Evolutionary conservation across 2,329 filamentous ascomycete genomes (phyloP), one percentile per base, ranked within the genome.

Genomic region (Aspergillus bombycis): DNA sequence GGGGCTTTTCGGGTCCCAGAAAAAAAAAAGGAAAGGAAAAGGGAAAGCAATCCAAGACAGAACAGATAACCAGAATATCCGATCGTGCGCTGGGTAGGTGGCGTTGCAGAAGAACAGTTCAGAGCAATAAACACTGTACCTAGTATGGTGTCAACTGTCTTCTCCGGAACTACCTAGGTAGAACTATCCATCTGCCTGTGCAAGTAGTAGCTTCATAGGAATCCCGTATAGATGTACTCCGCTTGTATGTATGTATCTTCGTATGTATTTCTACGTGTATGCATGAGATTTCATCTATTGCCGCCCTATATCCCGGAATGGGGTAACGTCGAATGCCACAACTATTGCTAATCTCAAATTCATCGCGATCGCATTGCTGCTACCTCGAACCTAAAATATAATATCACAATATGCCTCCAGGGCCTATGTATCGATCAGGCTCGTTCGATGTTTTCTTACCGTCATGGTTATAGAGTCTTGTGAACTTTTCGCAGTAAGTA

Each of bases 341-440:
- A 63, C 53, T 38, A 12, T 45, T 61, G 32, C 58, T 62, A 41
- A 57, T 57, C 52, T 21, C 19, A 61, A 54, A 62, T 48, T 53
- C 60, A 63, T 63, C 50, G 50, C 60, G 61, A 60, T 54, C 65
- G 62, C 41, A 62, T 62, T 64, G 41, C 61, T 34, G 41, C 19
- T 28, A 28, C 26, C 26, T 28, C 26, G 26, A 28, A 28, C 26
- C 26, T 28, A 28, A 28, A 28, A 28, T 4, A 28, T 3, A 28
- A 28, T 28, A 3, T 28, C 26, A 28, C 26, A 5, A 28, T 28
- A 28, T 28, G 26, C 26, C 26, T 28, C 26, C 26, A 28, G 26
- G 26, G 26, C 8, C 32, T 2, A 34, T 34, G 32, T 34, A 34
- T 34, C 32, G 32, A 34, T 34, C 10, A 9, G 32, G 32, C 32